These are phyloP conservation scores for Echinochloa phyllopogon DNA, from an alignment of 176 grass and related monocot genomes.

Conservation along the genomic window DNA sequence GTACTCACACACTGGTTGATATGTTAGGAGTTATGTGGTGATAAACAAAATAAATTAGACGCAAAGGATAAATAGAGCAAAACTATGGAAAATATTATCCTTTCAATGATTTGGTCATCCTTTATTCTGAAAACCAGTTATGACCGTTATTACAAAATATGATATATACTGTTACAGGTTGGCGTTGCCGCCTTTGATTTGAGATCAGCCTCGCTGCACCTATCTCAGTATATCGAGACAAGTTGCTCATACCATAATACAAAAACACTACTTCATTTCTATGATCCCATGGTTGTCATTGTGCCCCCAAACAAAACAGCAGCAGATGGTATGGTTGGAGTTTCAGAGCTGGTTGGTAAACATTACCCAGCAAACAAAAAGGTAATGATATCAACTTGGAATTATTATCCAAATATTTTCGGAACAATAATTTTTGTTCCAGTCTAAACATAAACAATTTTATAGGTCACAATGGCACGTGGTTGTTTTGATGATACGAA, in stretches of 20 bases:
- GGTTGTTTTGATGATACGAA: slow-evolving; percentile 95
- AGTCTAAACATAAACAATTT: slow-evolving; percentile 31
- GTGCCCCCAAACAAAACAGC: slow-evolving; percentile 77
- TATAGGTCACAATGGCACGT: slow-evolving; percentile 82
- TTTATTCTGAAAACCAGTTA: slow-evolving; percentile 1
- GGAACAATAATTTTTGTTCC: slow-evolving; percentile 14
- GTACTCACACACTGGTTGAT: not conserved
- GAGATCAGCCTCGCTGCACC: slow-evolving; percentile 84
- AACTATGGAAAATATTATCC: not conserved
- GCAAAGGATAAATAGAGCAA: slow-evolving; percentile 7
- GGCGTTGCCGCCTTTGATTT: slow-evolving; percentile 91
- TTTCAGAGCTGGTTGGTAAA: slow-evolving; percentile 76
- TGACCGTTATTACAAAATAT: slow-evolving; percentile 7
- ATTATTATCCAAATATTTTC: slow-evolving; percentile 20
- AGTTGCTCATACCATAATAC: slow-evolving; percentile 93
- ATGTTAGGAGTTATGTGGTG: not conserved
- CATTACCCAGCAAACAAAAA: slow-evolving; percentile 82
- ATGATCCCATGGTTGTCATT: slow-evolving; percentile 88
- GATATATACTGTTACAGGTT: slow-evolving; percentile 58
- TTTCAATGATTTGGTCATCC: slow-evolving; percentile 25
- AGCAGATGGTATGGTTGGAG: slow-evolving; percentile 87
- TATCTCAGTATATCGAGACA: slow-evolving; percentile 98
- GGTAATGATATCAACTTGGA: slow-evolving; percentile 47
- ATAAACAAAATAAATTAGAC: slow-evolving; percentile 6
- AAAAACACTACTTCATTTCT: slow-evolving; percentile 86